Base-by-base conservation (phyloP, 2,329 filamentous ascomycete genomes). In the Venturia carpophila region DNA sequence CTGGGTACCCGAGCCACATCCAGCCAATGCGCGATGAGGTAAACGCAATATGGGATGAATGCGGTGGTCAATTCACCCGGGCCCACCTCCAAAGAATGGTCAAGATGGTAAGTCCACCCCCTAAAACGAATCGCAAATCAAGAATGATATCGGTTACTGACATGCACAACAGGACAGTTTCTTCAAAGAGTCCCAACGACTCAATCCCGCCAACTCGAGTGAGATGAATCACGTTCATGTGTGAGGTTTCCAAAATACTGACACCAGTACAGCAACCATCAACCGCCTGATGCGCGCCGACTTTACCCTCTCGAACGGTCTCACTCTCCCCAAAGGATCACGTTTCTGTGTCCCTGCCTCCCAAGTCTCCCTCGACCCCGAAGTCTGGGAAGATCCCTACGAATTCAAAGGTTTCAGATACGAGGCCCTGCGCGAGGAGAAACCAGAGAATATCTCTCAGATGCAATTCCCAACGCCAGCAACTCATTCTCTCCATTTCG, bases 401-500 rank as follows among this genome's bases (percentile, higher is more conserved):
- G 27, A 58, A 10, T 58, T 58, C 30, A 15, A 58, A 11, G 52
- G 52, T 7, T 58, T 58, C 27, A 58, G 52, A 37, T 58, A n/a
- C 19, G 52, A 34, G n/a, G 19, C 3, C 2, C 15, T 58, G 30
- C 30, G 52, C 9, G 30, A n/a, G 1, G 27, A 58, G 5, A 58
- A 58, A n/a, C 30, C 27, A 58, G 52, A 58, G 15, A 58, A 58
- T 21, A 58, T 58, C 19, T 58, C 52, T 10, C 52, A 58, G 15
- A 58, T 58, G 52, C 52, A 58, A 37, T 58, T 58, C 7, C 52
- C 52, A 34, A 58, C 52, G 17, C 52, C 30, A 58, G n/a, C 52
- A 37, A 37, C 52, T 1, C 52, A 58, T 37, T 58, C 52, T 2
- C 52, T 58, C 9, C 52, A 58, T 58, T 58, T 37, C 19, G 52